Evolutionary conservation across 805 yeast genomes (phyloP).

Genomic region (Cyberlindnera japonica): DNA sequence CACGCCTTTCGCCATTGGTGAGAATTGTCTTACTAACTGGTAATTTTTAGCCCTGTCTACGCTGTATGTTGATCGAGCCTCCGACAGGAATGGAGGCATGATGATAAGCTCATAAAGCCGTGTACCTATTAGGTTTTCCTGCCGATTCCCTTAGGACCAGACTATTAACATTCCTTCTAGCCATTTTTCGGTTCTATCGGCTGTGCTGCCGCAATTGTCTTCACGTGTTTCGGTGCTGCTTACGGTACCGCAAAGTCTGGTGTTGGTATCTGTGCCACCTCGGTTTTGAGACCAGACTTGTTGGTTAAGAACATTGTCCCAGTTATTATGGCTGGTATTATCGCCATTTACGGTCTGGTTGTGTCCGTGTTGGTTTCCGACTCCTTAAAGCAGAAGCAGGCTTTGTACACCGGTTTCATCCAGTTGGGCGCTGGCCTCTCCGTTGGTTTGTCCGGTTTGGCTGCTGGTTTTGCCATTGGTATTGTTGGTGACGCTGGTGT

Average conservation of each 20-base stretch:
- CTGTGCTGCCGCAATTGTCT: slow-evolving; percentile 98
- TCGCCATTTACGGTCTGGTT: slow-evolving; percentile 96
- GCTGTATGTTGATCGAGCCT: slow-evolving; percentile 39
- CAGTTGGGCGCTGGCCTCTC: slow-evolving; percentile 98
- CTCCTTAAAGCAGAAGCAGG: slow-evolving; percentile 83
- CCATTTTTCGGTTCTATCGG: slow-evolving; percentile 99
- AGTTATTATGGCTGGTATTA: slow-evolving; percentile 99
- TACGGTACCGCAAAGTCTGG: slow-evolving; percentile 99
- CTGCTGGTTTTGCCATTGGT: slow-evolving; percentile 99
- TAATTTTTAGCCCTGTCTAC: slow-evolving; percentile 54
- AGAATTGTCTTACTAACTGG: slow-evolving; percentile 3
- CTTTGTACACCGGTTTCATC: slow-evolving; percentile 94
- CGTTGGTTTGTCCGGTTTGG: slow-evolving; percentile 94
- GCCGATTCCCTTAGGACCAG: neutral
- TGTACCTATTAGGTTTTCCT: too few relatives aligned
- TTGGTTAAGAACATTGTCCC: slow-evolving; percentile 92
- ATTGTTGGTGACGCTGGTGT: slow-evolving; percentile 99
- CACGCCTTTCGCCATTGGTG: too few relatives aligned
- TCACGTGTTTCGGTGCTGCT: slow-evolving; percentile 98
- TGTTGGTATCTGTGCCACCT: slow-evolving; percentile 98
- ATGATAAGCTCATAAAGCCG: too few relatives aligned
- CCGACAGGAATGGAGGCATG: neutral
- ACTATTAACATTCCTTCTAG: slow-evolving; percentile 10
- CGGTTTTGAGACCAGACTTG: slow-evolving; percentile 96
- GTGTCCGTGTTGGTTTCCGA: slow-evolving; percentile 93